Evolutionary conservation across 768 basidiomycete genomes (phyloP).

Genomic region (Lactarius psammicola): DNA sequence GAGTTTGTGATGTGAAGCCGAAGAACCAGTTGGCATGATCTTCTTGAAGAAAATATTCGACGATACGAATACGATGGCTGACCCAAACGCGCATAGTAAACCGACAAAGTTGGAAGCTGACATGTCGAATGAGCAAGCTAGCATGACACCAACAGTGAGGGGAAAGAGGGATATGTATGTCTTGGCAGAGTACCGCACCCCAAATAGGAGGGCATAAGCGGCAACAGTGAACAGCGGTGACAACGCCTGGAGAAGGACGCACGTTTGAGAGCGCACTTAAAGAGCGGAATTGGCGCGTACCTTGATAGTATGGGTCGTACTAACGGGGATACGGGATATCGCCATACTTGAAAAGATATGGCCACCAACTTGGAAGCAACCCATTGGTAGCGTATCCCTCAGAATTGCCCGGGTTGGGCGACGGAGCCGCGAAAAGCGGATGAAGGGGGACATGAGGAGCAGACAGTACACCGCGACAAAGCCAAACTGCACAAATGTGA

Average conservation of each 20-base stretch:
- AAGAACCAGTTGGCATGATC: constrained; percentile 70
- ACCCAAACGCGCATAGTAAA: constrained; percentile 94
- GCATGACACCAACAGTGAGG: constrained; percentile 94
- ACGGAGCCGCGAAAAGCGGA: constrained; percentile 67
- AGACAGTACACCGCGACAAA: constrained; percentile 89
- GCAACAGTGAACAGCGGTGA: constrained; percentile 97
- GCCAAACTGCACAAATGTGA: constrained; percentile 97
- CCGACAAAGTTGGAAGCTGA: constrained; percentile 84
- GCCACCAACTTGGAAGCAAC: constrained; percentile 94
- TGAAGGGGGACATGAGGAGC: constrained; percentile 72
- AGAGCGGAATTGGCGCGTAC: constrained; percentile 43
- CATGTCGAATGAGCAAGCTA: constrained; percentile 92
- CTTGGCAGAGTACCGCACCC: constrained; percentile 86
- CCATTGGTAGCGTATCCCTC: constrained; percentile 87
- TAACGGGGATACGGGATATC: constrained; percentile 93
- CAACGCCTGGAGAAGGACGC: constrained; percentile 59
- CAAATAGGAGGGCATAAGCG: constrained; percentile 90
- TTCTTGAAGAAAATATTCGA: constrained; percentile 99
- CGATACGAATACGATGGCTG: constrained; percentile 93
- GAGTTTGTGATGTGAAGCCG: constrained; percentile 63
- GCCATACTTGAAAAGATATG: constrained; percentile 98
- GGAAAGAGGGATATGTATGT: constrained; percentile 96
- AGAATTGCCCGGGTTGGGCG: constrained; percentile 72
- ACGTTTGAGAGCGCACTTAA: constrained; percentile 1
- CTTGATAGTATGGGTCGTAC: constrained; percentile 99